phyloP scores from a whole-genome alignment of 495 filamentous ascomycete species.

The Immersiella caudata region DNA sequence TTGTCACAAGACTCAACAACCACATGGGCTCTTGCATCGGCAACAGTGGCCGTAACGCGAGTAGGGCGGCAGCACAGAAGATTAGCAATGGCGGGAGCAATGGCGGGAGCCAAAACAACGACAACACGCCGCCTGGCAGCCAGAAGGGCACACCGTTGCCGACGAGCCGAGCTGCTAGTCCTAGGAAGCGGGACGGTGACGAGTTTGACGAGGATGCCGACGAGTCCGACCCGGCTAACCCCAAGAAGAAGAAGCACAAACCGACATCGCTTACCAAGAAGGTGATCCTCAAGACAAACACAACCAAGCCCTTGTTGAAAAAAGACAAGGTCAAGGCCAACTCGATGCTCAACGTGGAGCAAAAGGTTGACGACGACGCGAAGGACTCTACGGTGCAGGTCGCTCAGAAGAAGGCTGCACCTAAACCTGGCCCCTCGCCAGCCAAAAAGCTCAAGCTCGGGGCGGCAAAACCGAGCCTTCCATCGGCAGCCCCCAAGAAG shows the following conservation, averaged over 20 bases:
- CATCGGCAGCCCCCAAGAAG: slow-evolving; percentile 41
- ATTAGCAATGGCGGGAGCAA: slow-evolving; percentile 55
- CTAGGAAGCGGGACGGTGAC: slow-evolving; percentile 55
- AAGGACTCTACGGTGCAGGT: slow-evolving; percentile 47
- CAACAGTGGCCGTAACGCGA: slow-evolving; percentile 68
- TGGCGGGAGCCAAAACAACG: slow-evolving; percentile 50
- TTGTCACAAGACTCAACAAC: slow-evolving; percentile 63
- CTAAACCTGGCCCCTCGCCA: slow-evolving; percentile 37
- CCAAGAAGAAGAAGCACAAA: slow-evolving; percentile 58
- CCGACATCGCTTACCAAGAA: slow-evolving; percentile 46
- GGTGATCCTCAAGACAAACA: slow-evolving; percentile 53
- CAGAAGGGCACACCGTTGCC: slow-evolving; percentile 64
- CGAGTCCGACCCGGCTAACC: slow-evolving; percentile 49
- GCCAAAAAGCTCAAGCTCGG: slow-evolving; percentile 52
- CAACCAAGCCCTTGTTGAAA: slow-evolving; percentile 33
- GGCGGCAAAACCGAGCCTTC: slow-evolving; percentile 41
- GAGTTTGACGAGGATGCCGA: slow-evolving; percentile 55
- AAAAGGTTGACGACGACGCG: slow-evolving; percentile 43
- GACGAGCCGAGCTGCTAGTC: slow-evolving; percentile 47
- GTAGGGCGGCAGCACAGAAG: slow-evolving; percentile 59
- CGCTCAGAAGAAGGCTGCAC: slow-evolving; percentile 46
- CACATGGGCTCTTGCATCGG: slow-evolving; percentile 83
- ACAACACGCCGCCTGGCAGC: slow-evolving; percentile 59
- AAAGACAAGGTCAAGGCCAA: slow-evolving; percentile 51
- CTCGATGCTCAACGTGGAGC: slow-evolving; percentile 46